Evolutionary conservation across 768 basidiomycete genomes (phyloP).

Genomic region (Naganishia onofrii): DNA sequence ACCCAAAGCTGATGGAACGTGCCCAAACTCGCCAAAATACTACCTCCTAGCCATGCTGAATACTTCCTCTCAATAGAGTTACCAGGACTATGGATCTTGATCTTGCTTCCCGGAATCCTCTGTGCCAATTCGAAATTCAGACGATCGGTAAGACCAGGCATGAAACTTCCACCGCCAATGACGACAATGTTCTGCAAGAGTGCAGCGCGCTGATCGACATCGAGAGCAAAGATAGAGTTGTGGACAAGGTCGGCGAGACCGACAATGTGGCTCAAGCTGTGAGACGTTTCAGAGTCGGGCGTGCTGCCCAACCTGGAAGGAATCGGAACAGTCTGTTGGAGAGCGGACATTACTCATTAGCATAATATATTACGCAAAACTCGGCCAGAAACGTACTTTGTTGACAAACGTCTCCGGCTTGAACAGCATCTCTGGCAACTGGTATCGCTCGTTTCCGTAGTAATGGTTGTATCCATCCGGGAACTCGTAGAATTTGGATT

Average conservation of each 20-base stretch:
- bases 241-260: conserved; percentile 69
- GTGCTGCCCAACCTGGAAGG: conserved; percentile 39
- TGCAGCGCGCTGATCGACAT: conserved; percentile 84
- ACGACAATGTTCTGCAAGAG: conserved; percentile 91
- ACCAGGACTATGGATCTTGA: conserved; percentile 88
- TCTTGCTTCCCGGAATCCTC: conserved; percentile 52
- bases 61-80: conserved; percentile 85
- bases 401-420: conserved; percentile 58
- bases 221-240: conserved; percentile 76
- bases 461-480: conserved; percentile 84
- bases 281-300: conserved; percentile 49
- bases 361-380: neutral
- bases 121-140: conserved; percentile 67
- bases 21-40: conserved; percentile 87
- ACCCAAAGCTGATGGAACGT: conserved; percentile 76
- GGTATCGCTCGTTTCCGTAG: conserved; percentile 76
- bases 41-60: conserved; percentile 93
- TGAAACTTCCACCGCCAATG: conserved; percentile 86
- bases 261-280: conserved; percentile 50
- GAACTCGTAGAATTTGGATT: conserved; percentile 75
- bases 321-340: conserved; percentile 17
- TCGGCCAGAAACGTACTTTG: conserved; percentile 36
- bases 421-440: conserved; percentile 86
- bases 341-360: conserved; percentile 29
- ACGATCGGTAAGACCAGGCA: conserved; percentile 80